phyloP scores from a whole-genome alignment of 768 basidiomycete genomes.

The Lyophyllum decastes region DNA sequence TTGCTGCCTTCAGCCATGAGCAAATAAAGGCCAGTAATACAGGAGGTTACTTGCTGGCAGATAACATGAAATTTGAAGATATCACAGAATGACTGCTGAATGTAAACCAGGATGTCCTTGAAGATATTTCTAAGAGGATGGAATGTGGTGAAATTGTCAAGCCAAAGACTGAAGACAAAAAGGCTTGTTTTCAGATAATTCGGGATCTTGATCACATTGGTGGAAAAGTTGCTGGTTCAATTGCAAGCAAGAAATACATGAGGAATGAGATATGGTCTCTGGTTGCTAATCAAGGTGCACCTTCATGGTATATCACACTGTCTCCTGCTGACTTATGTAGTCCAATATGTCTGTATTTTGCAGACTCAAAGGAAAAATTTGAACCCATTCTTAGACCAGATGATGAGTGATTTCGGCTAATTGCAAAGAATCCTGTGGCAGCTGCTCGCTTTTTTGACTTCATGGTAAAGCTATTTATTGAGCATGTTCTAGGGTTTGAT shows the following conservation, averaged over 20 bases:
- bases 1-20: conserved; percentile 40
- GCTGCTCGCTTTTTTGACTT: neutral
- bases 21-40: conserved; percentile 28
- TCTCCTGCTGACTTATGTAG: conserved; percentile 33
- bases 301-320: conserved; percentile 37
- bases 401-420: neutral
- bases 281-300: conserved; percentile 23
- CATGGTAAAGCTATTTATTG: neutral
- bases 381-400: conserved; percentile 11
- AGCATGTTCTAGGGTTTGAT: conserved; percentile 18
- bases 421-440: conserved; percentile 21
- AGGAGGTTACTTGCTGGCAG: conserved; percentile 19
- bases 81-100: conserved; percentile 14
- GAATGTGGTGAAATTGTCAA: conserved; percentile 4
- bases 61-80: conserved; percentile 16
- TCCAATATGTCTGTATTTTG: conserved; percentile 36
- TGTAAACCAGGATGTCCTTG: conserved; percentile 4
- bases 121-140: conserved; percentile 7
- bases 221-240: conserved; percentile 18
- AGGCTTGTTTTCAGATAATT: conserved; percentile 20
- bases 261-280: conserved; percentile 22
- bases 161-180: conserved; percentile 18
- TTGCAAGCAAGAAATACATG: conserved; percentile 22
- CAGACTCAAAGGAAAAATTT: conserved; percentile 23
- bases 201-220: conserved; percentile 18